Evolutionary conservation across 371 early-diverging fungal genomes (phyloP).

Genomic region (Dichotomocladium elegans): DNA sequence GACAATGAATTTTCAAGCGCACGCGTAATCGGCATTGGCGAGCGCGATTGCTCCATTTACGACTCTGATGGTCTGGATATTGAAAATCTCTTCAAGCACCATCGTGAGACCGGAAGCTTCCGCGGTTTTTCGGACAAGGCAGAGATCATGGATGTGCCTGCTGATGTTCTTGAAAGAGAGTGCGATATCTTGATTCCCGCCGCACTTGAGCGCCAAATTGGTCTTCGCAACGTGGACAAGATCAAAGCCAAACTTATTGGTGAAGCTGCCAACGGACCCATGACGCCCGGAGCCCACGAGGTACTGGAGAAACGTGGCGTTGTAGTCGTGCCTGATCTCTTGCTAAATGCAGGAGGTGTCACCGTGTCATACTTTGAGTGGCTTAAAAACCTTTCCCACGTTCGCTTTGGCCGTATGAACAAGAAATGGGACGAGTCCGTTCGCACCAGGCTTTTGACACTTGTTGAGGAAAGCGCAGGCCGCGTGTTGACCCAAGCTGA

Average conservation of each 20-base stretch:
- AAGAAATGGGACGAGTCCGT: slow-evolving; percentile 88
- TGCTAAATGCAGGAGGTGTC: slow-evolving; percentile 88
- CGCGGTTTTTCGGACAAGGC: slow-evolving; percentile 63
- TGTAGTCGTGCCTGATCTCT: slow-evolving; percentile 77
- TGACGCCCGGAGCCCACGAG: slow-evolving; percentile 80
- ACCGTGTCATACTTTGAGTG: slow-evolving; percentile 84
- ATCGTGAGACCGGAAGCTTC: slow-evolving; percentile 65
- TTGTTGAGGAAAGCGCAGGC: slow-evolving; percentile 76
- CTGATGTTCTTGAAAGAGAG: slow-evolving; percentile 70
- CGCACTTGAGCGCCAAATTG: slow-evolving; percentile 86
- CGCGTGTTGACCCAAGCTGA: slow-evolving; percentile 70
- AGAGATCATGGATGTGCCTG: slow-evolving; percentile 57
- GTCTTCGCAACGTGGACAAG: slow-evolving; percentile 68
- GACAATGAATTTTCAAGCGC: slow-evolving; percentile 44
- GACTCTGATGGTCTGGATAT: slow-evolving; percentile 72
- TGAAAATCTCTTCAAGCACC: slow-evolving; percentile 66
- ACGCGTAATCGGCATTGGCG: slow-evolving; percentile 78
- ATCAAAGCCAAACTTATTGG: slow-evolving; percentile 86
- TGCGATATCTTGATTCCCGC: slow-evolving; percentile 87
- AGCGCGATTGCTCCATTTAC: slow-evolving; percentile 69
- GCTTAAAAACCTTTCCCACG: slow-evolving; percentile 85
- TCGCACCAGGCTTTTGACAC: slow-evolving; percentile 67
- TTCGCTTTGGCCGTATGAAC: slow-evolving; percentile 90
- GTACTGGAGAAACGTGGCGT: slow-evolving; percentile 63
- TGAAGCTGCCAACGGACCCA: slow-evolving; percentile 88